Conservation (phyloP, 2,329 filamentous ascomycete species). For the Penicillium sp. region DNA sequence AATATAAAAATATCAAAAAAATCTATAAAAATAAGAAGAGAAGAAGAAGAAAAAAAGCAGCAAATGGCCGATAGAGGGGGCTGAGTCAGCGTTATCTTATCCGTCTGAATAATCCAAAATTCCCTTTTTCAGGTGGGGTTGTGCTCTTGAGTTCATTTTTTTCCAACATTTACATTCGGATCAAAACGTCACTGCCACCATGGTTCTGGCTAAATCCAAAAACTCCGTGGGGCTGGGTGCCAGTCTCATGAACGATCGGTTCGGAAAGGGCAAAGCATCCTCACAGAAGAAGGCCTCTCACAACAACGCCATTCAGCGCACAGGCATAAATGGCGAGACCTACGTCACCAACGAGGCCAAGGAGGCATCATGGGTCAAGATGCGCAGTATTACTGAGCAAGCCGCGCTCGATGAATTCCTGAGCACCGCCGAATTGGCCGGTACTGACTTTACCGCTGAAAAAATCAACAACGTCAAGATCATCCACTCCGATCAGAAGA, state of each 20-base stretch:
- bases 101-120: slow-evolving; percentile 31
- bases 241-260: slow-evolving; percentile 97
- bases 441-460: slow-evolving; percentile 97
- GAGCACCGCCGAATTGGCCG: slow-evolving; percentile 92
- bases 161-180: slow-evolving; percentile 11
- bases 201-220: slow-evolving; percentile 89
- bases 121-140: slow-evolving; percentile 31
- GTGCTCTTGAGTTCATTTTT: slow-evolving; percentile 10
- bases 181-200: slow-evolving; percentile 39
- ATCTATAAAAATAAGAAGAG: neutral
- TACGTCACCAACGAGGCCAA: slow-evolving; percentile 90
- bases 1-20: too few species aligned
- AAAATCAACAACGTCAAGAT: slow-evolving; percentile 99
- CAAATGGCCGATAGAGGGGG: slow-evolving; percentile 9
- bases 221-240: slow-evolving; percentile 94
- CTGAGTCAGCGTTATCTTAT: slow-evolving; percentile 35
- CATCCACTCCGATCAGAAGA: slow-evolving; percentile 93
- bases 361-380: slow-evolving; percentile 97
- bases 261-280: slow-evolving; percentile 85
- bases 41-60: neutral
- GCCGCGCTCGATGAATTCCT: slow-evolving; percentile 95
- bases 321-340: slow-evolving; percentile 74
- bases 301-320: slow-evolving; percentile 67
- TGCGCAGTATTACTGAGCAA: slow-evolving; percentile 98
- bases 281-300: slow-evolving; percentile 74